A percentile compares a stretch with the other conserved stretches of the same genome.
These are phyloP conservation scores for Rhodotorula paludigena DNA, from an alignment of 768 basidiomycete species.

Conservation along the genomic window DNA sequence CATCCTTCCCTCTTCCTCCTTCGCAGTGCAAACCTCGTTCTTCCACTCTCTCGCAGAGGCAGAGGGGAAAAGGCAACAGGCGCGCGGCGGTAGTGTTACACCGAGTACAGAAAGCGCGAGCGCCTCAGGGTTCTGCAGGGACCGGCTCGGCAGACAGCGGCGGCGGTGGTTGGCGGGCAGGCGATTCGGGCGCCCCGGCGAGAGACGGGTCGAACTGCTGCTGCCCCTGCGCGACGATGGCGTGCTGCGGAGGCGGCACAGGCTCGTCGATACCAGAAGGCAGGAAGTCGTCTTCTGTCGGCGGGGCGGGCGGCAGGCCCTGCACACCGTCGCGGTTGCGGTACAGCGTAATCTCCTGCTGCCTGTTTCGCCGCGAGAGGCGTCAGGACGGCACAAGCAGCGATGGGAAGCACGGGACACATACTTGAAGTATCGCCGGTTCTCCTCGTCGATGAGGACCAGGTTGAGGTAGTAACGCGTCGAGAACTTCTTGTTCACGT, in stretches of 20 bases:
- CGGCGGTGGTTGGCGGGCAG: too few relatives aligned
- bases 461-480: slow-evolving; percentile 95
- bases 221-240: neutral
- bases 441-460: slow-evolving; percentile 96
- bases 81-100: too few relatives aligned
- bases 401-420: neutral
- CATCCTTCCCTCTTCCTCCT: too few relatives aligned
- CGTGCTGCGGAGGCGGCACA: neutral
- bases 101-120: too few relatives aligned
- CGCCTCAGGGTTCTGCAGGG: too few relatives aligned
- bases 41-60: too few relatives aligned
- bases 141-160: too few relatives aligned
- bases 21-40: too few relatives aligned
- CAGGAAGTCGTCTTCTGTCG: neutral
- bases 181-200: too few relatives aligned
- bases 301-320: neutral
- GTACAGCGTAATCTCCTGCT: slow-evolving; percentile 40
- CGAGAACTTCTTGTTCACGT: slow-evolving; percentile 99
- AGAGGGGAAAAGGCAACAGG: too few relatives aligned
- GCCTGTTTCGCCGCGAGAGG: slow-evolving; percentile 10
- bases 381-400: neutral
- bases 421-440: slow-evolving; percentile 85
- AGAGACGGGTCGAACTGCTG: neutral
- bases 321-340: slow-evolving; percentile 3
- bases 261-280: neutral